These are phyloP conservation scores for Candida glaebosa DNA, from an alignment of 805 yeast genomes.

Conservation along the genomic window DNA sequence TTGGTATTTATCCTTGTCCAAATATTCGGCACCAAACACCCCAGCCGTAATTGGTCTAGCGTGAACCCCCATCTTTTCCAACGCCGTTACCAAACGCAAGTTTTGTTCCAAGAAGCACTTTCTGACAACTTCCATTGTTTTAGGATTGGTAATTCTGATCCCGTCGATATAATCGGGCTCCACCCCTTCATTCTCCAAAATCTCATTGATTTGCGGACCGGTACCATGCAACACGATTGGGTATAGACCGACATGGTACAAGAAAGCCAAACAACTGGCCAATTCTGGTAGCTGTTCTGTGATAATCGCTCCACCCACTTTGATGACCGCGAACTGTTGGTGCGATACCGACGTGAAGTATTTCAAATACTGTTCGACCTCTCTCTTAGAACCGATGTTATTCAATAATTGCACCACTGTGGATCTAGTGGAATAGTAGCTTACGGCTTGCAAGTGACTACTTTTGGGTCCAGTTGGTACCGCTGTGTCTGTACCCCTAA, in stretches of 20 bases:
- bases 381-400: slow-evolving; percentile 95
- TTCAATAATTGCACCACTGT: slow-evolving; percentile 93
- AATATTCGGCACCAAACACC: slow-evolving; percentile 88
- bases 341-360: slow-evolving; percentile 94
- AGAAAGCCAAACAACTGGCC: slow-evolving; percentile 92
- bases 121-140: slow-evolving; percentile 95
- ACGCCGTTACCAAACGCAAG: slow-evolving; percentile 89
- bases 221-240: slow-evolving; percentile 98
- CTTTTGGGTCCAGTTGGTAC: neutral
- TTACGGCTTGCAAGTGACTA: slow-evolving; percentile 1
- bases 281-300: slow-evolving; percentile 90
- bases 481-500: neutral
- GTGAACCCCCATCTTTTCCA: slow-evolving; percentile 94
- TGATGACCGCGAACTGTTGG: slow-evolving; percentile 97
- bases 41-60: slow-evolving; percentile 99
- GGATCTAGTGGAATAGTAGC: slow-evolving; percentile 66
- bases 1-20: slow-evolving; percentile 86
- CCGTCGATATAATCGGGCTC: slow-evolving; percentile 97
- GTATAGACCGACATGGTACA: slow-evolving; percentile 95
- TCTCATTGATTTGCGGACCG: slow-evolving; percentile 96
- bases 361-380: slow-evolving; percentile 95
- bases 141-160: slow-evolving; percentile 89
- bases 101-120: slow-evolving; percentile 94
- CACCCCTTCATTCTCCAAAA: slow-evolving; percentile 88
- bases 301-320: slow-evolving; percentile 98